Evolutionary conservation across 2,329 filamentous ascomycete species (phyloP).

Genomic region (Colletotrichum chrysophilum): DNA sequence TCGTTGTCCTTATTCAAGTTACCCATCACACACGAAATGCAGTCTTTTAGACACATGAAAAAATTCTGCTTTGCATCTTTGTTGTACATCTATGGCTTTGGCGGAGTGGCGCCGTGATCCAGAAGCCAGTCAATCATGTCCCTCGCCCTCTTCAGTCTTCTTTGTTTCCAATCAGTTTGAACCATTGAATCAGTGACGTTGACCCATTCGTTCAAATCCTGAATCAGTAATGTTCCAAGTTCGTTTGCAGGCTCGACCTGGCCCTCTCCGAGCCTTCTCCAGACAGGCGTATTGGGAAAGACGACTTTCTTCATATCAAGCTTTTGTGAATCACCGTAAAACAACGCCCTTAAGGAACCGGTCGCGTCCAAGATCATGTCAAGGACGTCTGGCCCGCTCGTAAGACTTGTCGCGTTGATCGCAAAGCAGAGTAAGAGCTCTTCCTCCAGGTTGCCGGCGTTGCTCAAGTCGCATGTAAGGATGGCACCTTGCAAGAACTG

Average conservation of each 20-base stretch:
- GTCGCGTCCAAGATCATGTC: fast-evolving
- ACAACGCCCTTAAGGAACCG: fast-evolving
- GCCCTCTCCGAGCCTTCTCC: no score
- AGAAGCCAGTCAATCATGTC: background rate
- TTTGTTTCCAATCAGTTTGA: no score
- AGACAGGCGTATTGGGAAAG: background rate
- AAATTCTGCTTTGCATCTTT: background rate
- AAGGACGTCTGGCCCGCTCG: fast-evolving
- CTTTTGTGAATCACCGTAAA: background rate
- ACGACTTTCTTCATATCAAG: background rate
- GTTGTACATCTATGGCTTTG: fast-evolving
- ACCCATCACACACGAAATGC: fast-evolving
- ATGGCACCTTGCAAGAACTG: background rate
- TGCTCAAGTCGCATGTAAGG: background rate
- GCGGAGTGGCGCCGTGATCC: fast-evolving
- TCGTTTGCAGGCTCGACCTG: fast-evolving
- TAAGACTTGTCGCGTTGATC: fast-evolving
- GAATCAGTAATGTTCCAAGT: no score
- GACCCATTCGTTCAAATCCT: no score
- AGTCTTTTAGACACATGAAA: no score
- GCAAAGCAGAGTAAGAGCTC: fast-evolving
- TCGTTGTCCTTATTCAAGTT: no score
- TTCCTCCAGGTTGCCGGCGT: fast-evolving
- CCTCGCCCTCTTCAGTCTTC: no score
- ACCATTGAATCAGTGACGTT: no score